Evolutionary conservation across 202 grass and related monocot species (phyloP).

Genomic region (Cymbopogon flexuosus): DNA sequence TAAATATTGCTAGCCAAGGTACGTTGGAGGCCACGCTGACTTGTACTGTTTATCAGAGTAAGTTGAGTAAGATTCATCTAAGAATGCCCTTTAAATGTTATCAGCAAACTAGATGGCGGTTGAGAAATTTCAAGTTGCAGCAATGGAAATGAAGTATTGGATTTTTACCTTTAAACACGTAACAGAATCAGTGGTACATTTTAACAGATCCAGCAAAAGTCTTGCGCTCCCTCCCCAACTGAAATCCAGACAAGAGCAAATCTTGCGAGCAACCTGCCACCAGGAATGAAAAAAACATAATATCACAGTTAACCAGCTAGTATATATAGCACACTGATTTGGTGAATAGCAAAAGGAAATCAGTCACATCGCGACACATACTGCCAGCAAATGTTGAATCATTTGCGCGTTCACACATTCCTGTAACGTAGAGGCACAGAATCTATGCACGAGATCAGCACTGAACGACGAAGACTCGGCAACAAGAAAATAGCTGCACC

Average conservation of each 20-base stretch:
- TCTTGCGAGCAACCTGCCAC: conserved; percentile 58
- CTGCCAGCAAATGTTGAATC: conserved; percentile 48
- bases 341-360: background rate
- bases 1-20: too few relatives aligned
- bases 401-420: conserved; percentile 34
- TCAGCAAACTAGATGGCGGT: too few relatives aligned
- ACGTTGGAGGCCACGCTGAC: too few relatives aligned
- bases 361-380: conserved; percentile 35
- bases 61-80: too few relatives aligned
- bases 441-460: conserved; percentile 28
- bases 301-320: too few relatives aligned
- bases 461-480: too few relatives aligned
- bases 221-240: conserved; percentile 36
- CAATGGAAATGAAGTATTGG: background rate
- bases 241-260: conserved; percentile 54
- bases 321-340: too few relatives aligned
- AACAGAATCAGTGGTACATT: conserved; percentile 32
- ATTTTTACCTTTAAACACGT: conserved; percentile 47
- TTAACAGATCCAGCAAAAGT: conserved; percentile 48
- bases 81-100: too few relatives aligned
- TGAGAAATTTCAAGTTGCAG: background rate
- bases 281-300: conserved; percentile 1
- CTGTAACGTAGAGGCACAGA: conserved; percentile 43
- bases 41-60: too few relatives aligned
- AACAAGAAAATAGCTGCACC: conserved; percentile 52